Evolutionary conservation across 441 rosid species (phyloP), one percentile per base, ranked within the genome.

Genomic region (Biscutella laevigata): DNA sequence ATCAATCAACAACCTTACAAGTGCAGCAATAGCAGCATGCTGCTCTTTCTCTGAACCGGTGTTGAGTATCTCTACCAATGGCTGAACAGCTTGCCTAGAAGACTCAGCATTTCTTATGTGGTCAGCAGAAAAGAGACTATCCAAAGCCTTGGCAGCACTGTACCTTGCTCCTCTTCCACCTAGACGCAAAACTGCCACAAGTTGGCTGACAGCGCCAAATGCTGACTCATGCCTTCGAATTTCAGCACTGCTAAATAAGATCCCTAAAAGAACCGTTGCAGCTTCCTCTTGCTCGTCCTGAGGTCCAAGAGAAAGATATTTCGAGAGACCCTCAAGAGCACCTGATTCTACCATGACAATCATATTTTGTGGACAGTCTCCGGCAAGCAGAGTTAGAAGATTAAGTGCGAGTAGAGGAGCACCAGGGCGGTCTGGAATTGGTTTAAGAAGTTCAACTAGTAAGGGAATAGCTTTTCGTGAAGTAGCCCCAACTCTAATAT

Each of bases 251-350:
- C 79, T 68, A 74, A 94, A 94, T 33, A 94, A 80, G 66, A 87
- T 75, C 11, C 99, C 99, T 48, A 94, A 71, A 47, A 94, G 79
- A 71, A 71, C 97, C 6, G 98, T 94, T 69, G 99, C 96, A 59
- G 99, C 99, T 82, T 94, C 98, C 66, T 94, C 99, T 22, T 96
- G 89, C 57, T 88, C 95, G 67, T 94, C 99, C 70, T 82, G 94
- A 53, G 95, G 99, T 47, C 99, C 95, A 59, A 94, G 95, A 29
- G 99, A 94, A 62, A 94, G 96, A 73, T 90, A 94, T 78, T 87
- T 94, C 7, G 98, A 84, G 47, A 94, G 76, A 30, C 81, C 99
- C 77, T 94, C 99, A 28, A 94, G 72, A 62, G 88, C 96, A 50
- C 99, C 99, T 35, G 96, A 86, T 74, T 94, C 99, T 41, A 90